Conservation (phyloP, 192 early-diverging fungal species). For the Chytriomyces sp. region DNA sequence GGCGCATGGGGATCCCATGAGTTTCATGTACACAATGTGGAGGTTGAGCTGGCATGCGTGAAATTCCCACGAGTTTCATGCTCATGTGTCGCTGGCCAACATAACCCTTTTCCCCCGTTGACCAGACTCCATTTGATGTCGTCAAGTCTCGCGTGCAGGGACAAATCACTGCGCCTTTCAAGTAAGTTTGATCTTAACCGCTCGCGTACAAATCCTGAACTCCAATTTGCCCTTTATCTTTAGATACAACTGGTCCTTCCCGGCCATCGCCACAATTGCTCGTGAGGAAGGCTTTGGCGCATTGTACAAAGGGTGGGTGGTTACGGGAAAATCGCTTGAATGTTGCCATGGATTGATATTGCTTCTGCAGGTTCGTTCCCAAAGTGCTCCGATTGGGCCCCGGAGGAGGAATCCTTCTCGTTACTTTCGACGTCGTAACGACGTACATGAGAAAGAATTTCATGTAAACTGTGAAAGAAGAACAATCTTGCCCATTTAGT, state of each 20-base stretch:
- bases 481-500: no score
- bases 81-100: neutral
- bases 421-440: slow-evolving; percentile 88
- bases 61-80: neutral
- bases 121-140: slow-evolving; percentile 87
- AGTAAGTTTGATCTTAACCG: slow-evolving; percentile 36
- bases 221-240: neutral
- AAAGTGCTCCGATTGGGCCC: slow-evolving; percentile 95
- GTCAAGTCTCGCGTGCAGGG: slow-evolving; percentile 96
- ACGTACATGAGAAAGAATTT: slow-evolving; percentile 81
- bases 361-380: slow-evolving; percentile 70
- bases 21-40: neutral
- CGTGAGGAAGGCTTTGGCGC: slow-evolving; percentile 86
- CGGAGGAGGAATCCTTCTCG: slow-evolving; percentile 72
- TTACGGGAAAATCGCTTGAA: neutral
- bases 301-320: slow-evolving; percentile 77
- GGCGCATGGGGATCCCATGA: neutral
- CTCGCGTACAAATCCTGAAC: no score
- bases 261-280: slow-evolving; percentile 72
- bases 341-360: neutral
- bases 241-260: slow-evolving; percentile 83
- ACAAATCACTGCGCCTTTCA: slow-evolving; percentile 70
- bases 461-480: slow-evolving; percentile 52
- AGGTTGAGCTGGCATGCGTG: neutral
- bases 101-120: slow-evolving; percentile 4